phyloP scores from a whole-genome alignment of 1,284 basidiomycete genomes.

The Pseudozyma flocculosa region DNA sequence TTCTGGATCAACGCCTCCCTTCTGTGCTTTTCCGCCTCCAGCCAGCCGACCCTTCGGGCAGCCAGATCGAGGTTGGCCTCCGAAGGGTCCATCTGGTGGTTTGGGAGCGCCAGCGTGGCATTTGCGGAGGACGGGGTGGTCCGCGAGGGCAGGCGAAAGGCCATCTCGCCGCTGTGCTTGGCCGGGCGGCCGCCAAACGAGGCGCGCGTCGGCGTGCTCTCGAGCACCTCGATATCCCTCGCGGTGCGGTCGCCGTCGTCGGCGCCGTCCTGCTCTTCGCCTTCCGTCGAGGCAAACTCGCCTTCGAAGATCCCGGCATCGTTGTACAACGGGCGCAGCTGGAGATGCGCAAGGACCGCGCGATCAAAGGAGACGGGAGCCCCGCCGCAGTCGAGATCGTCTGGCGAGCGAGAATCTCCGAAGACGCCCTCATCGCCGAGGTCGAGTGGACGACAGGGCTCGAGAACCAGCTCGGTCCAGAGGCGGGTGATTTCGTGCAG shows the following conservation, averaged over 20 bases:
- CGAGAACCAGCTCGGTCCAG: constrained; percentile 49
- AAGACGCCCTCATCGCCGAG: constrained; percentile 28
- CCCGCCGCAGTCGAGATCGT: constrained; percentile 21
- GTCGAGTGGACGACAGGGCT: constrained; percentile 24
- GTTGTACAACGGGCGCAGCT: constrained; percentile 34
- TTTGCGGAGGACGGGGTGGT: constrained; percentile 12
- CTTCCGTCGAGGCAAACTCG: constrained; percentile 33
- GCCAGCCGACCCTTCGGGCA: constrained; percentile 17
- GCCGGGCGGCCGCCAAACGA: constrained; percentile 25
- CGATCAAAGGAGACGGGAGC: constrained; percentile 32
- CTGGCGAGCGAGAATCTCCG: constrained; percentile 5
- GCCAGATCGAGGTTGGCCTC: constrained; percentile 25
- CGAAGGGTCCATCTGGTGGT: constrained; percentile 33
- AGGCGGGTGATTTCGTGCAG: constrained; percentile 48
- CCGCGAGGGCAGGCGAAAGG: constrained; percentile 14
- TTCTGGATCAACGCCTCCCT: constrained; percentile 51
- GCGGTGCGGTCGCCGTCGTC: constrained; percentile 1
- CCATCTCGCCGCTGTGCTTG: constrained; percentile 17
- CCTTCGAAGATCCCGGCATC: constrained; percentile 31
- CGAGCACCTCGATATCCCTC: constrained; percentile 18
- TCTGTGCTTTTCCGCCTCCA: constrained; percentile 47
- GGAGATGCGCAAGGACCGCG: constrained; percentile 40
- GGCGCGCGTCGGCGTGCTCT: constrained; percentile 30
- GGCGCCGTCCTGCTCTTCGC: constrained; percentile 2
- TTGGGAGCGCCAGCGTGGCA: constrained; percentile 7